These are phyloP conservation scores for Macrophomina pseudophaseolina DNA, from an alignment of 2,329 filamentous ascomycete genomes.

Conservation along the genomic window DNA sequence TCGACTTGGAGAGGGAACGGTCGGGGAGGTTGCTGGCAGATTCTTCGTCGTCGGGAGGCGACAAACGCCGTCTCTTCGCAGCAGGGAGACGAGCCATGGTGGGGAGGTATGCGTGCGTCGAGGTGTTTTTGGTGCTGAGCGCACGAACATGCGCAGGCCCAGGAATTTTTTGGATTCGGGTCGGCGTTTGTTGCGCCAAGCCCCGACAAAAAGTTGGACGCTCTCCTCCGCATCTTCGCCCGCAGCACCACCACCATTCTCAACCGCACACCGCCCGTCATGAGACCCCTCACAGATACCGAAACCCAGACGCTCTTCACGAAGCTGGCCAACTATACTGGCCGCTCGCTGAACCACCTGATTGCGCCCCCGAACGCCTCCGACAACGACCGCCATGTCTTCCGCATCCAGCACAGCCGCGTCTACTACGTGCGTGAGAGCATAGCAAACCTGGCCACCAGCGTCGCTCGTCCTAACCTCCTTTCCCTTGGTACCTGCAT, in stretches of 20 bases:
- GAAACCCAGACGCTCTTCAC: conserved; percentile 83
- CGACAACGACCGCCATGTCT: conserved; percentile 44
- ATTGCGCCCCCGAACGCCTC: conserved; percentile 38
- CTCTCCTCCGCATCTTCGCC: conserved; percentile 13
- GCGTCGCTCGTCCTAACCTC: conserved; percentile 79
- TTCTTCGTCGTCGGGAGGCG: conserved; percentile 38
- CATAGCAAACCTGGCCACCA: conserved; percentile 88
- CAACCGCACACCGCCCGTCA: conserved; percentile 42
- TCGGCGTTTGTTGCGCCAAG: conserved; percentile 36
- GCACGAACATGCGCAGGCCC: not conserved
- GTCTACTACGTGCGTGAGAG: conserved; percentile 93
- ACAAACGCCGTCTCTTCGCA: conserved; percentile 44
- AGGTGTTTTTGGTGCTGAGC: conserved; percentile 17
- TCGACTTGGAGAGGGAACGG: conserved; percentile 40
- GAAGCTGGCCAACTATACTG: conserved; percentile 94
- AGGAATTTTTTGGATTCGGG: conserved; percentile 14
- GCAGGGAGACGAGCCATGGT: conserved; percentile 44
- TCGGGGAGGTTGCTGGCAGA: conserved; percentile 16
- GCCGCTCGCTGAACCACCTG: conserved; percentile 82
- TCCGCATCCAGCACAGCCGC: conserved; percentile 74
- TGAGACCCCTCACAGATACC: conserved; percentile 81
- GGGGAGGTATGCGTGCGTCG: conserved; percentile 34
- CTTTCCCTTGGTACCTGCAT: conserved; percentile 89
- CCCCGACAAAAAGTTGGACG: conserved; percentile 33
- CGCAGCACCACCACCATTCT: conserved; percentile 18